Evolutionary conservation across 2,329 filamentous ascomycete species (phyloP), one percentile per base, ranked within the genome.

Genomic region (Didymella pinodella): DNA sequence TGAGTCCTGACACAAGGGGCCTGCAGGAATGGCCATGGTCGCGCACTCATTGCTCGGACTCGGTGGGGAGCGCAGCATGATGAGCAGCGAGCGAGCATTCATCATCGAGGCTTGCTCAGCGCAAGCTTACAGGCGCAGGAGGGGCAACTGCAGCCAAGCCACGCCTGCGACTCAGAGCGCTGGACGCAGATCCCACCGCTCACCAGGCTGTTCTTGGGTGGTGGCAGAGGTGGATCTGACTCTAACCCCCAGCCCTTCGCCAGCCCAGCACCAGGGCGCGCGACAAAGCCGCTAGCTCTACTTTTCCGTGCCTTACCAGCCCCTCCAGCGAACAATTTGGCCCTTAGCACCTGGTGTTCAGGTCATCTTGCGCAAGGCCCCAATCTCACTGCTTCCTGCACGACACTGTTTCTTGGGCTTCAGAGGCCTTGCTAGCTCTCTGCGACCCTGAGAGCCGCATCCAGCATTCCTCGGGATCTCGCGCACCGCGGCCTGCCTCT

Each of bases 221-320:
- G 32, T 46, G 56, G 56, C 48, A 57, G 48, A 18, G 65, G 66
- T 68, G 66, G 66, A 71, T 72, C 69, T 65, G 63, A 67, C 66
- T 67, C 63, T 63, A 41, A 57, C 66, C 63, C 68, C 70, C 72
- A 70, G 66, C 68, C 49, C 69, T 54, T 61, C 59, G 53, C 53
- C 46, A 48, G 53, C 40, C 53, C 53, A 50, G 45, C n/a, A 28
- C 25, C 51, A 59, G 56, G 50, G 41, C 46, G 36, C 45, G 40
- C 50, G 26, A 71, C 66, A 66, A 68, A 67, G 71, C 65, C 65
- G 65, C 69, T 68, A 69, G 60, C 64, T 29, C 31, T 53, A 45
- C 48, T 12, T 44, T 46, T 48, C 45, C 56, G 66, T 68, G 66
- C 63, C 64, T 63, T 64, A 60, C 63, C 66, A 63, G 57, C 62